Conservation (phyloP, 768 basidiomycete genomes). For the Coprinopsis marcescibilis region DNA sequence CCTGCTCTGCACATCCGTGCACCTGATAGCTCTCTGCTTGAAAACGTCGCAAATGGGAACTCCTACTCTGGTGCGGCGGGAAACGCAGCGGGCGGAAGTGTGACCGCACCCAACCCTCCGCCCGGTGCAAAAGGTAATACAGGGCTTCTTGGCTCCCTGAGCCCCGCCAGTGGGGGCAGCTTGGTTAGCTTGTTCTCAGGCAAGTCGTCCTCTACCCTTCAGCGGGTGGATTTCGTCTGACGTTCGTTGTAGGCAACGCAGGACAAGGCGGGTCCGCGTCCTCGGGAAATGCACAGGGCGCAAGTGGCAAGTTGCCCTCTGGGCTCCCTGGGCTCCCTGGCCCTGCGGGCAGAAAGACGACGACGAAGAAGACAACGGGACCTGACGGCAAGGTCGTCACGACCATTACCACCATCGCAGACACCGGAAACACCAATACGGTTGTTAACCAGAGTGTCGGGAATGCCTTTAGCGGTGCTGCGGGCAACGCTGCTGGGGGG, state of each 20-base stretch:
- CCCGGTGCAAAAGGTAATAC: conserved; percentile 4
- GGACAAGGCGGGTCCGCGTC: conserved; percentile 28
- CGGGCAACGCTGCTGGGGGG: conserved; percentile 31
- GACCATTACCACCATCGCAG: conserved; percentile 8
- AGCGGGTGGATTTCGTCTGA: background rate
- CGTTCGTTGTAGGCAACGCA: conserved; percentile 21
- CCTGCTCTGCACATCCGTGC: conserved; percentile 18
- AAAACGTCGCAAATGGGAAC: conserved; percentile 23
- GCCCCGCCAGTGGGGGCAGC: conserved; percentile 4
- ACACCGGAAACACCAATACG: background rate
- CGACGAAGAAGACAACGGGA: too few relatives aligned
- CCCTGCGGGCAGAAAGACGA: too few relatives aligned
- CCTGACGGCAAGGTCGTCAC: background rate
- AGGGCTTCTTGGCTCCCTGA: conserved; percentile 10
- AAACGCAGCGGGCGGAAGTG: conserved; percentile 27
- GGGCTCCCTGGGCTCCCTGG: too few relatives aligned
- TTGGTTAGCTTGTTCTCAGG: conserved; percentile 23
- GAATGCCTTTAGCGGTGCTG: conserved; percentile 24
- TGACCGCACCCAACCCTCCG: conserved; percentile 8
- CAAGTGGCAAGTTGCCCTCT: background rate
- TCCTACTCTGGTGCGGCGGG: conserved; percentile 30
- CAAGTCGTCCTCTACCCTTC: conserved; percentile 15
- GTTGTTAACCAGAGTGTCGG: conserved; percentile 16
- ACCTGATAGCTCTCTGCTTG: conserved; percentile 22
- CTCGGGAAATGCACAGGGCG: conserved; percentile 21